Evolutionary conservation across 164 flowering plant species (phyloP), one percentile per base, ranked within the genome.

Genomic region (Piper longum): DNA sequence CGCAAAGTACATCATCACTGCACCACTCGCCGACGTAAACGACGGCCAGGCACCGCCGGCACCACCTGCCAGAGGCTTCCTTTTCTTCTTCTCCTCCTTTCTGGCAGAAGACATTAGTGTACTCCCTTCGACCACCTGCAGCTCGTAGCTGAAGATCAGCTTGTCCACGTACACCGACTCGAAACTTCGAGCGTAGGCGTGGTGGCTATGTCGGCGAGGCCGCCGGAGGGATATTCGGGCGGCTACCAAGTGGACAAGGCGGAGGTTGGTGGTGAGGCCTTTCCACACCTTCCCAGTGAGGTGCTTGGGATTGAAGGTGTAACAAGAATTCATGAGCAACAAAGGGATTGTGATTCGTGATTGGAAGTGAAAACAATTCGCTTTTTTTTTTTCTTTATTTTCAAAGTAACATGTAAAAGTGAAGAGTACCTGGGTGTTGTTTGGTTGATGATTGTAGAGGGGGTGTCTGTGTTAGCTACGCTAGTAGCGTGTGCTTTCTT

Each of bases 1-100:
- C 0, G 75, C 52, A 26, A 89, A 85, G 71, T 87, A 89, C 63
- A 78, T 79, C 67, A 84, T 91, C 1, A 88, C 97, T 71, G 85
- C 79, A 41, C 74, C 81, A 44, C 87, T 83, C 9, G 87, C 83
- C 40, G 0, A 5, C 18, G 56, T 14, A 43, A 60, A 12, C 42
- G 36, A 56, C 5, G 60, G 13, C 40, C 42, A n/a, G 39, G 55
- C 18, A 5, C 18, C 55, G 19, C 44, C 43, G 12, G 43, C 9
- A 19, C 41, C 17, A 43, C 52, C n/a, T 0, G 4, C 52, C 43
- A 40, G 16, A 3, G 82, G 69, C 44, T 73, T 80, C 75, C 76
- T 69, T 70, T 71, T 57, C 7, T 69, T 69, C 70, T 71, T 57
- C 7, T 69, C 78, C 36, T 76, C 57, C 43, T 57, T 57, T 43